Conservation (phyloP, 805 yeast species). For the Blastobotrys peoriensis region DNA sequence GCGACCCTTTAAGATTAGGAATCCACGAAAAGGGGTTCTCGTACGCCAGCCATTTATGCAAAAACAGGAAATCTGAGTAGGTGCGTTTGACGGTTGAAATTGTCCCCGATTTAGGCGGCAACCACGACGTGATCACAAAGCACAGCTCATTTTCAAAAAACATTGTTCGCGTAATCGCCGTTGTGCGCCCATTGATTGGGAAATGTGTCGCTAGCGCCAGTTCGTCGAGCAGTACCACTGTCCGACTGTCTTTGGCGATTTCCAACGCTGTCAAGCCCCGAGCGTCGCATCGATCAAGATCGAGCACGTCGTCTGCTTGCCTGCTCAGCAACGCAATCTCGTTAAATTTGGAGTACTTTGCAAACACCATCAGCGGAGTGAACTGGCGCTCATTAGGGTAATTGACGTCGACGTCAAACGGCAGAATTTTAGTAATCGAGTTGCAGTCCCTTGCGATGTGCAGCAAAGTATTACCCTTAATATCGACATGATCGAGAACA, state of each 20-base stretch:
- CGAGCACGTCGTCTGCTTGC: constrained; percentile 45
- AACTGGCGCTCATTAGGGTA: constrained; percentile 49
- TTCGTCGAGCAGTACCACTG: constrained; percentile 21
- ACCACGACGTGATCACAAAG: constrained; percentile 20
- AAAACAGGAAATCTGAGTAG: constrained; percentile 27
- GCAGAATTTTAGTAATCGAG: constrained; percentile 36
- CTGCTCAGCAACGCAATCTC: constrained; percentile 50
- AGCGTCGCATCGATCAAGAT: constrained; percentile 31
- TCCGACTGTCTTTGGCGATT: constrained; percentile 25
- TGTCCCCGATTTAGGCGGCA: constrained; percentile 8
- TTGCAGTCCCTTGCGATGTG: constrained; percentile 57
- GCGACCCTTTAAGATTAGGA: constrained; percentile 26
- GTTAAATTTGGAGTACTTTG: constrained; percentile 60
- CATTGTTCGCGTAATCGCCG: constrained; percentile 12
- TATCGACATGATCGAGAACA: constrained; percentile 62
- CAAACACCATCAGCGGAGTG: constrained; percentile 67
- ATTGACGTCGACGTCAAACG: constrained; percentile 48
- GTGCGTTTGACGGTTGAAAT: constrained; percentile 27
- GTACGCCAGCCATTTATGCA: constrained; percentile 29
- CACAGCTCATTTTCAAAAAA: constrained; percentile 17
- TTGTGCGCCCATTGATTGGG: constrained; percentile 7
- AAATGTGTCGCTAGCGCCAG: constrained; percentile 4
- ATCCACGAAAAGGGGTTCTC: constrained; percentile 35
- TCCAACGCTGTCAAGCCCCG: constrained; percentile 31
- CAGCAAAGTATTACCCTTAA: constrained; percentile 65